Conservation (phyloP, 345 rosid species). For the Brassica cretica region DNA sequence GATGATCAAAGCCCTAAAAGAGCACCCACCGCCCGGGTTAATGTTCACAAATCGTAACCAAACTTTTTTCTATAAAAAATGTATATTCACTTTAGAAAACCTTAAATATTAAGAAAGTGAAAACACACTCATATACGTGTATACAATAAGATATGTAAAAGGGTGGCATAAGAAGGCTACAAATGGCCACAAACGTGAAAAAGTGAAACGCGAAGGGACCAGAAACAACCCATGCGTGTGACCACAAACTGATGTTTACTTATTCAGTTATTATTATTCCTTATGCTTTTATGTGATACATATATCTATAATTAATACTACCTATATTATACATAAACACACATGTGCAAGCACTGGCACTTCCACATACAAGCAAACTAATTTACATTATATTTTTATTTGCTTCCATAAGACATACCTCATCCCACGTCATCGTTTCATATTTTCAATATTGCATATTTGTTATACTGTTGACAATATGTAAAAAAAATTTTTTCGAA, state of each 20-base stretch:
- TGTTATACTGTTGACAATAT: neutral
- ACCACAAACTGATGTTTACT: constrained; percentile 51
- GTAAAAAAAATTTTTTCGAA: neutral
- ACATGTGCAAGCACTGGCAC: constrained; percentile 32
- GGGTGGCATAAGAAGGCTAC: constrained; percentile 40
- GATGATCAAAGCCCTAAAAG: constrained; percentile 42
- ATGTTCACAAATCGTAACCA: constrained; percentile 31
- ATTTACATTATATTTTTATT: constrained; percentile 16
- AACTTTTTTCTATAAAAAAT: constrained; percentile 18
- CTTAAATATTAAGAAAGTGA: constrained; percentile 36
- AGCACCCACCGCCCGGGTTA: constrained; percentile 29
- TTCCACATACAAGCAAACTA: constrained; percentile 19
- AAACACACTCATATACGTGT: constrained; percentile 29
- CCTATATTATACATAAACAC: neutral
- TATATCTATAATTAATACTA: neutral
- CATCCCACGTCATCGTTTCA: constrained; percentile 38
- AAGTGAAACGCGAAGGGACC: constrained; percentile 52
- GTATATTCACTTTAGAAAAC: constrained; percentile 24
- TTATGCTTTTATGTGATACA: constrained; percentile 11
- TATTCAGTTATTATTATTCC: constrained; percentile 6
- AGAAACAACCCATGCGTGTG: constrained; percentile 84
- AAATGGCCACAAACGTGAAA: constrained; percentile 46
- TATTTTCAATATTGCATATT: neutral
- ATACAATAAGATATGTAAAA: constrained; percentile 20
- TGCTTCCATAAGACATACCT: constrained; percentile 41